Conservation (phyloP, 2,329 filamentous ascomycete species). For the Alternaria angustiovoidea region DNA sequence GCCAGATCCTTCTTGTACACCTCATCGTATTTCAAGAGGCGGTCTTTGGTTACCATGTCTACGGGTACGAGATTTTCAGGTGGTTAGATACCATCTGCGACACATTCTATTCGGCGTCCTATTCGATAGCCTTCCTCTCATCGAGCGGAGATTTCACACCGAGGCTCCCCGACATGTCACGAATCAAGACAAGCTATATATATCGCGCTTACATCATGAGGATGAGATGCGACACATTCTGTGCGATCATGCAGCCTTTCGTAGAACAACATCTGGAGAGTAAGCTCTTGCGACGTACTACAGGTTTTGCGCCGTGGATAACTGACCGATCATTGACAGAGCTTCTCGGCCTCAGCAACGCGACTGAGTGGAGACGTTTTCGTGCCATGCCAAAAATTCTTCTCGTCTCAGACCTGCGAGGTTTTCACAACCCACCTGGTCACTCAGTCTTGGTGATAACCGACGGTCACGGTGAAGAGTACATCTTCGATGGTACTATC, state of each 20-base stretch:
- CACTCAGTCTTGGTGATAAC: background rate
- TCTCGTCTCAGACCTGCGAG: background rate
- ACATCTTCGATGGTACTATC: background rate
- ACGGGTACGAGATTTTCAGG: background rate
- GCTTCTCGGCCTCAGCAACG: background rate
- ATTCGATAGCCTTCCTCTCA: background rate
- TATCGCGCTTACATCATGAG: background rate
- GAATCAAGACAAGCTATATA: background rate
- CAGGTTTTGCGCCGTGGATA: background rate
- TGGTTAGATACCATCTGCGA: background rate
- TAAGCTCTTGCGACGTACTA: background rate
- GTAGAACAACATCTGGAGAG: background rate
- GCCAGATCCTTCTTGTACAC: background rate
- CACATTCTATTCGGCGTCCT: background rate
- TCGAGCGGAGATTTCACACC: background rate
- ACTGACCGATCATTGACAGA: background rate
- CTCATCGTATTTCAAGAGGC: slow-evolving; percentile 4
- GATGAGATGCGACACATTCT: slow-evolving; percentile 1
- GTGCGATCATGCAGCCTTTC: background rate
- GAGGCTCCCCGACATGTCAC: background rate
- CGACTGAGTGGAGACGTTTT: background rate
- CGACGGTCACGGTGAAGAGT: background rate
- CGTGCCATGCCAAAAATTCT: background rate
- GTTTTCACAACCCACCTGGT: too few relatives aligned
- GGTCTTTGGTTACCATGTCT: background rate